Base-by-base conservation (phyloP, 352 stramenopile genomes). In the Phytopythium ostracodes region DNA sequence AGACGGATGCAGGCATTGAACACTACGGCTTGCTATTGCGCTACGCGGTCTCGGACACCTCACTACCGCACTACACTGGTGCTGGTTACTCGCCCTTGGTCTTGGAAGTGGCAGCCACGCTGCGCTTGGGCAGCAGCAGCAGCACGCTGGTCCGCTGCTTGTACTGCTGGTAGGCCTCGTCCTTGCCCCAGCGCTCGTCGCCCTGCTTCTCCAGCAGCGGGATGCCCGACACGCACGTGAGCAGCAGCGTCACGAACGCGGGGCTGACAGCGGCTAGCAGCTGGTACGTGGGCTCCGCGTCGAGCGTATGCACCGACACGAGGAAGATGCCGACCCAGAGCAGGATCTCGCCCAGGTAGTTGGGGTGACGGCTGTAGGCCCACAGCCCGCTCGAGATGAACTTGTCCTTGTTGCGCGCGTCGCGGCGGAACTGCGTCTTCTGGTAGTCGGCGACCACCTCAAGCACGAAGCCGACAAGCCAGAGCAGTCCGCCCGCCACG, bases 271-370 rank as follows among this genome's bases (percentile, higher is more conserved):
- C 68, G 0, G 73, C 82, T 35, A 72, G 71, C 55, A 65, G 46
- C 58, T 85, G 70, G 44, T 79, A 62, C 55, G 71, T 63, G 3
- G 8, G 40, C 24, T 69, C 61, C n/a, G 67, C 77, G 10, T 72
- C 71, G 36, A 91, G 63, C 44, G 73, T 72, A 62, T 77, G 76
- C 33, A 81, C 73, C 0, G 62, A 62, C 43, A 73, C 60, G 35
- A 79, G 29, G 66, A 86, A 89, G 47, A 87, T 65, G n/a, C 76
- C 79, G 55, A 87, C 47, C 91, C 91, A 97, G 71, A 97, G 91
- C 27, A 89, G 57, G 54, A 97, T 92, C 77, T 98, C 92, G 25
- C 89, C 91, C 33, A 93, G 83, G 73, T 98, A 98, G 68, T 97
- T 98, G 4, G 92, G 92, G 81, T 98, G 92, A 27, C 91, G 84